Evolutionary conservation across 495 filamentous ascomycete species (phyloP).

Genomic region (Cryomyces antarcticus): DNA sequence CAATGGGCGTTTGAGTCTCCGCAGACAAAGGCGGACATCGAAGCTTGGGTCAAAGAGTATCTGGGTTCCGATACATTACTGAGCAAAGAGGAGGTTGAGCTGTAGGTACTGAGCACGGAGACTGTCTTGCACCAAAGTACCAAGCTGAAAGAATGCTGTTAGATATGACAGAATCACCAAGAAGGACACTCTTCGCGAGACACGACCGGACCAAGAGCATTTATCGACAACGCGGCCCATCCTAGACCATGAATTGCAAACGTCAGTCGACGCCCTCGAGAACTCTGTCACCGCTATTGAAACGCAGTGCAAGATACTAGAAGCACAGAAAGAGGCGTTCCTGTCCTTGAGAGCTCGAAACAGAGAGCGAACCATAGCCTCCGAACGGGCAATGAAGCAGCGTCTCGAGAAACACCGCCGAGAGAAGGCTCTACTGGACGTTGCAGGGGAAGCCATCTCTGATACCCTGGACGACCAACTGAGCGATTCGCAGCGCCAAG

Average conservation of each 20-base stretch:
- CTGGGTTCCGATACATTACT: constrained; percentile 12
- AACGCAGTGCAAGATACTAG: constrained; percentile 15
- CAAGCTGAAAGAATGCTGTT: background rate
- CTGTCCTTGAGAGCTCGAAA: constrained; percentile 10
- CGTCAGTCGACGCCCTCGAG: constrained; percentile 15
- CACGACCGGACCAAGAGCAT: constrained; percentile 1
- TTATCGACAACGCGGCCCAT: constrained; percentile 6
- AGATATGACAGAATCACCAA: no score
- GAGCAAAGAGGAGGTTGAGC: constrained; percentile 16
- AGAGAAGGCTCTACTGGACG: constrained; percentile 14
- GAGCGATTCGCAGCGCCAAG: constrained; percentile 5
- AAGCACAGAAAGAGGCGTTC: constrained; percentile 16
- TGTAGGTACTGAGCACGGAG: constrained; percentile 10
- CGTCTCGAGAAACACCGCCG: constrained; percentile 9
- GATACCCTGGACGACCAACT: constrained; percentile 9
- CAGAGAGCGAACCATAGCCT: background rate
- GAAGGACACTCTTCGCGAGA: background rate
- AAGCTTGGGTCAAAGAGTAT: constrained; percentile 16
- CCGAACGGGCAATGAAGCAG: background rate
- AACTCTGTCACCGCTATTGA: constrained; percentile 17
- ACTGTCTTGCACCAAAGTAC: background rate
- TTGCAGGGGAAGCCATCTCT: constrained; percentile 11
- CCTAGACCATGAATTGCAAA: constrained; percentile 12
- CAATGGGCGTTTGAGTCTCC: constrained; percentile 14
- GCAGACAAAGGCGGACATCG: constrained; percentile 8